Evolutionary conservation across 441 rosid species (phyloP).

Genomic region (Theobroma grandiflorum): DNA sequence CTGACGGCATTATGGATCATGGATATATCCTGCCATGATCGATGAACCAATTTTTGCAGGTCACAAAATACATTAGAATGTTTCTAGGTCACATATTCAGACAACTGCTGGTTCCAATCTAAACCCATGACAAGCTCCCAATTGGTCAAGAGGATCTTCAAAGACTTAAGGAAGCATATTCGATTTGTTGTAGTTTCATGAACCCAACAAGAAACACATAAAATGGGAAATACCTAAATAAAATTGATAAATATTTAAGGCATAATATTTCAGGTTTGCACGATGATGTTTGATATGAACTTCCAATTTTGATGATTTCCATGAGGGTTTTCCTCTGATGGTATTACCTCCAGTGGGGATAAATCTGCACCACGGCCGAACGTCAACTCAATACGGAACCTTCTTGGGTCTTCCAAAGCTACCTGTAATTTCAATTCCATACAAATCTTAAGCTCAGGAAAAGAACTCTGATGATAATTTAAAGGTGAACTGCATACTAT

Average conservation of each 20-base stretch:
- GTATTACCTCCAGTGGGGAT: conserved; percentile 88
- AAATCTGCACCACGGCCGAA: conserved; percentile 99
- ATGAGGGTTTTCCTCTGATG: neutral
- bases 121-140: neutral
- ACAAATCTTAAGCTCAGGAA: neutral
- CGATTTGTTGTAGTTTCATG: neutral
- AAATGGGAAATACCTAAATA: neutral
- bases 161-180: neutral
- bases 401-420: conserved; percentile 81
- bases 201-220: neutral
- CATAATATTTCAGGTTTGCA: neutral
- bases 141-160: neutral
- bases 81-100: neutral
- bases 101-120: neutral
- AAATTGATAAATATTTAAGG: neutral
- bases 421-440: conserved; percentile 61
- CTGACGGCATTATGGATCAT: neutral
- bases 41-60: neutral
- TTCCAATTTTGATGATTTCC: neutral
- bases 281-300: neutral
- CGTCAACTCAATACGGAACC: conserved; percentile 94
- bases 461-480: neutral
- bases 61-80: neutral
- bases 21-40: neutral
- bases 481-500: neutral